Conservation (phyloP, 768 basidiomycete genomes). For the Boletus sensibilis region DNA sequence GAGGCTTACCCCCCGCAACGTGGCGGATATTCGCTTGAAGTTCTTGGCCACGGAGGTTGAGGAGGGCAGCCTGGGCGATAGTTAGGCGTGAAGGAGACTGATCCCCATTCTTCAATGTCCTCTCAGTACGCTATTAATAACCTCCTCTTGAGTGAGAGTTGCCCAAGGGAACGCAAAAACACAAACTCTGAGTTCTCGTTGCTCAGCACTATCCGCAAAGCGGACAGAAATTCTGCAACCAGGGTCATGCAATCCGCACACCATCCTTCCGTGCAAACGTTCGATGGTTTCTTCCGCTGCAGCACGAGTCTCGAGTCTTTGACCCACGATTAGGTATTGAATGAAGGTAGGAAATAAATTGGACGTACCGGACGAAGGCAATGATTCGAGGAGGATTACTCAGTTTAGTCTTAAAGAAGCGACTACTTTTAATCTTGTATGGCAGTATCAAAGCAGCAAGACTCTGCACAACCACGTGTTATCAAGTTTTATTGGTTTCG, state of each 20-base stretch:
- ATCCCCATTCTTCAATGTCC: slow-evolving; percentile 58
- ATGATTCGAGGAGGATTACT: slow-evolving; percentile 78
- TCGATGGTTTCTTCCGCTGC: slow-evolving; percentile 80
- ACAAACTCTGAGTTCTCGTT: slow-evolving; percentile 71
- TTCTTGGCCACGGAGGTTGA: slow-evolving; percentile 73
- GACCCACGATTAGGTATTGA: background rate
- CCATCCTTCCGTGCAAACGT: slow-evolving; percentile 75
- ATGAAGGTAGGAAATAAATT: background rate
- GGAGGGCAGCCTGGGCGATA: slow-evolving; percentile 74
- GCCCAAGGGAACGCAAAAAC: background rate
- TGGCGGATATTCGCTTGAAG: slow-evolving; percentile 24
- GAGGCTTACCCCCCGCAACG: slow-evolving; percentile 6
- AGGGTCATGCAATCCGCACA: slow-evolving; percentile 74
- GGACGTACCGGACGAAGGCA: slow-evolving; percentile 70
- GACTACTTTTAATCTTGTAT: slow-evolving; percentile 67
- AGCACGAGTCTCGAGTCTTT: slow-evolving; percentile 64
- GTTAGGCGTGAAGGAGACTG: slow-evolving; percentile 63
- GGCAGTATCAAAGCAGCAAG: slow-evolving; percentile 67
- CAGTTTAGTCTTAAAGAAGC: slow-evolving; percentile 77
- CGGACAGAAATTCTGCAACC: slow-evolving; percentile 77
- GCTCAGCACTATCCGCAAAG: slow-evolving; percentile 77
- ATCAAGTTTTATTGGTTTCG: background rate
- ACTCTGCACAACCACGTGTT: slow-evolving; percentile 39
- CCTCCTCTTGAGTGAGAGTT: slow-evolving; percentile 2
- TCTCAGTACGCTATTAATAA: slow-evolving; percentile 55